These are phyloP conservation scores for sweet orange (Citrus sinensis) DNA, from an alignment of 345 rosid genomes.

Conservation along the genomic window DNA sequence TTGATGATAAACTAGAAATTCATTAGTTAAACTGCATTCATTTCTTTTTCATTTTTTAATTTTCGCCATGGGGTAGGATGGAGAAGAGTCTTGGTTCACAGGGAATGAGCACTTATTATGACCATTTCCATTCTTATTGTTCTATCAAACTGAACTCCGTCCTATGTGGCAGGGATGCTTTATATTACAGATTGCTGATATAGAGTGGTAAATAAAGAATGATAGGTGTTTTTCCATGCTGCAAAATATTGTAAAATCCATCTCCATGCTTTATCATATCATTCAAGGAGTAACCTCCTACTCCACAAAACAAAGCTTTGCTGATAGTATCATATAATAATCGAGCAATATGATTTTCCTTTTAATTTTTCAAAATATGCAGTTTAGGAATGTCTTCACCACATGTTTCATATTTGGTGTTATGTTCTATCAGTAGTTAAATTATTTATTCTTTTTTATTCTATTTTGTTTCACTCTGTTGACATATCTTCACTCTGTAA, in stretches of 20 bases:
- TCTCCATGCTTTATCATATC: background rate
- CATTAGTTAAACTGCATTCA: background rate
- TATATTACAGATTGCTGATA: background rate
- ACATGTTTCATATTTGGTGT: background rate
- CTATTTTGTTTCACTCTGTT: background rate
- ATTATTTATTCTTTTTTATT: background rate
- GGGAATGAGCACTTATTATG: background rate
- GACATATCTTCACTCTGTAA: slow-evolving; percentile 1
- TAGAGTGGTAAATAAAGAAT: background rate
- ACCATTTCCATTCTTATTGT: background rate
- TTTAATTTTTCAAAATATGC: background rate
- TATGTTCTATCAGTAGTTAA: background rate
- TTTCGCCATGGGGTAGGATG: background rate
- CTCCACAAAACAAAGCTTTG: background rate
- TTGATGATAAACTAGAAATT: background rate
- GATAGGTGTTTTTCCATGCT: background rate
- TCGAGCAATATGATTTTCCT: background rate
- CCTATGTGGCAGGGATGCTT: background rate
- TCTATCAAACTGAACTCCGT: background rate
- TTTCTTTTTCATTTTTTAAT: background rate
- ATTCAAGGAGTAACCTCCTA: background rate
- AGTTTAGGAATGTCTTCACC: background rate
- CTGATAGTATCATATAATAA: background rate
- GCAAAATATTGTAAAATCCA: background rate
- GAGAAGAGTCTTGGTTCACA: background rate